Percentiles rank a stretch among this genome's conserved stretches.
Evolutionary conservation across 1,284 basidiomycete genomes (phyloP).

Genomic region (Lignosus rhinocerotis): DNA sequence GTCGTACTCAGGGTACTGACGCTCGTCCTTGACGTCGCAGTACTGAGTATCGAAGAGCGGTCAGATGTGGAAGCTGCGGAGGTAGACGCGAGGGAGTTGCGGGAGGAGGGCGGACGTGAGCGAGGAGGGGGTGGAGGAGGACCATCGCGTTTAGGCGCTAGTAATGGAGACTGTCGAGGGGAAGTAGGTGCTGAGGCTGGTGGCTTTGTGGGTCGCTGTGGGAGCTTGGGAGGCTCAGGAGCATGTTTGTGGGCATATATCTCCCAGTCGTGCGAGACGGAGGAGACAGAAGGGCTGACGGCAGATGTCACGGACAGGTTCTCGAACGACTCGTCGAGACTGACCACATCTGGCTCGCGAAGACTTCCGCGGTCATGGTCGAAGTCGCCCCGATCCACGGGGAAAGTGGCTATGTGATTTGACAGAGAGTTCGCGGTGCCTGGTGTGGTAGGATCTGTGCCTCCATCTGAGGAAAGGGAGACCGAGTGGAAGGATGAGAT

Average conservation of each 20-base stretch:
- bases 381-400: constrained; percentile 43
- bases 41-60: constrained; percentile 63
- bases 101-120: constrained; percentile 26
- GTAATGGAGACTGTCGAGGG: constrained; percentile 23
- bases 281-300: constrained; percentile 29
- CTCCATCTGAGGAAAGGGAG: constrained; percentile 71
- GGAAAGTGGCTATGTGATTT: constrained; percentile 48
- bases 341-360: constrained; percentile 51
- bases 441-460: constrained; percentile 44
- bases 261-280: constrained; percentile 33
- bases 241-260: constrained; percentile 30
- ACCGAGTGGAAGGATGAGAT: constrained; percentile 81
- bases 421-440: constrained; percentile 36
- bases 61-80: constrained; percentile 49
- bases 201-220: constrained; percentile 45
- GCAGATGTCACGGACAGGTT: constrained; percentile 51
- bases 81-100: constrained; percentile 28
- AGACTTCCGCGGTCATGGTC: constrained; percentile 27
- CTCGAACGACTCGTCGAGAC: constrained; percentile 71
- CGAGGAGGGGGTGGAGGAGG: constrained; percentile 25
- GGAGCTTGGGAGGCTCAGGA: constrained; percentile 52
- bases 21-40: constrained; percentile 48
- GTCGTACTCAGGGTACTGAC: constrained; percentile 34
- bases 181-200: constrained; percentile 22
- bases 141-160: constrained; percentile 25